Conservation (phyloP, 768 basidiomycete genomes). For the Hericium coralloides region DNA sequence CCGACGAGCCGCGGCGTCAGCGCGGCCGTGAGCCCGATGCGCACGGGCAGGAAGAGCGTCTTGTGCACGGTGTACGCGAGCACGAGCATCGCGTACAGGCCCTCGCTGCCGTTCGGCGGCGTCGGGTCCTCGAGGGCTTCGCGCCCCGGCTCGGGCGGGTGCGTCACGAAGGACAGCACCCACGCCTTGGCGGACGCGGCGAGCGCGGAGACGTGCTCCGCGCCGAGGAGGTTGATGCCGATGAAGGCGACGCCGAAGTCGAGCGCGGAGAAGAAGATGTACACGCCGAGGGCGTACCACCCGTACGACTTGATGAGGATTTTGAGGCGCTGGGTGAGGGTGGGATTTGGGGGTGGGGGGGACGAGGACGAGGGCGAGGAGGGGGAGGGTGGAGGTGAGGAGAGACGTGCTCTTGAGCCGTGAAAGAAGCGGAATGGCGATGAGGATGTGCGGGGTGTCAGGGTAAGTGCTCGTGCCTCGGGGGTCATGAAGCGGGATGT, state of each 20-base stretch:
- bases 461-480: constrained; percentile 22
- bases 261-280: constrained; percentile 58
- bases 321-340: constrained; percentile 65
- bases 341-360: constrained; percentile 32
- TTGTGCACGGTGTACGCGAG: constrained; percentile 97
- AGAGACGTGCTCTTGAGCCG: constrained; percentile 38
- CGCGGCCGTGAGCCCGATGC: constrained; percentile 83
- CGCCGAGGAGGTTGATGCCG: constrained; percentile 79
- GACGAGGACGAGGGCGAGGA: constrained; percentile 21
- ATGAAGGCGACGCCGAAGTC: constrained; percentile 85
- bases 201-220: constrained; percentile 76
- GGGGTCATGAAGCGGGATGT: constrained; percentile 27
- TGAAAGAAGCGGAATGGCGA: constrained; percentile 36
- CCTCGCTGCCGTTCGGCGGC: constrained; percentile 44
- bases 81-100: constrained; percentile 85
- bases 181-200: constrained; percentile 47
- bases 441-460: constrained; percentile 20
- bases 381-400: constrained; percentile 25
- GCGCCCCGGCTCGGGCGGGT: constrained; percentile 55
- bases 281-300: constrained; percentile 92
- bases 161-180: constrained; percentile 36
- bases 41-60: constrained; percentile 80
- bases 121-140: constrained; percentile 48
- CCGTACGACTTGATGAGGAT: constrained; percentile 88
- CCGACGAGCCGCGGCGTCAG: constrained; percentile 80